Percentiles rank a stretch among this genome's conserved stretches.
Evolutionary conservation across 768 basidiomycete species (phyloP).

Genomic region (Boletus vinaceobasis): DNA sequence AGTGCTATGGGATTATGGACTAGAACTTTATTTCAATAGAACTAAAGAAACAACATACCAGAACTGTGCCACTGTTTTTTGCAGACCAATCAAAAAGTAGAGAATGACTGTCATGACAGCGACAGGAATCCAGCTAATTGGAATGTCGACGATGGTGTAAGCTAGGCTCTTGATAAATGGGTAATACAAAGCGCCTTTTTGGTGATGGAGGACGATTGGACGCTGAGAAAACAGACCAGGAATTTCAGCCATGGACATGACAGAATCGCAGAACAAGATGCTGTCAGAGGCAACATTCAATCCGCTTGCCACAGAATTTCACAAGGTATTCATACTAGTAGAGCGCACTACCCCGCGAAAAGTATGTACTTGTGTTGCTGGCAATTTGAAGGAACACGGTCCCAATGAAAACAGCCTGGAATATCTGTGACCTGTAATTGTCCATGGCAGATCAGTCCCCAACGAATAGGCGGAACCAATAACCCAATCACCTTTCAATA

Average conservation of each 20-base stretch:
- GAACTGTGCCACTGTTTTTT: constrained; percentile 17
- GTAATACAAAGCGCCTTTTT: constrained; percentile 45
- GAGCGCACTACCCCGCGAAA: constrained; percentile 69
- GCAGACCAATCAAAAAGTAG: constrained; percentile 22
- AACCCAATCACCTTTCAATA: constrained; percentile 40
- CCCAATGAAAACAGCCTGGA: constrained; percentile 22
- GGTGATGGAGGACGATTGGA: constrained; percentile 40
- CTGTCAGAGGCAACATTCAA: constrained; percentile 29
- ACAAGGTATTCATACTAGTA: constrained; percentile 55
- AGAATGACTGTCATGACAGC: constrained; percentile 7
- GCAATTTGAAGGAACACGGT: constrained; percentile 43
- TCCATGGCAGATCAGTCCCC: constrained; percentile 2
- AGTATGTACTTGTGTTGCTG: constrained; percentile 30
- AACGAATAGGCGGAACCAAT: background rate
- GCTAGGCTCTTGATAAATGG: constrained; percentile 46
- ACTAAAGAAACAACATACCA: background rate
- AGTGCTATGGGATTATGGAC: constrained; percentile 44
- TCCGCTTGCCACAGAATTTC: background rate
- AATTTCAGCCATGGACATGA: constrained; percentile 53
- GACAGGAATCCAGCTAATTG: constrained; percentile 32
- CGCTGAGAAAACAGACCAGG: constrained; percentile 44
- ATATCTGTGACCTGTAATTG: constrained; percentile 33
- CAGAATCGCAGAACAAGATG: constrained; percentile 47
- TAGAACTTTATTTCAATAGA: constrained; percentile 19
- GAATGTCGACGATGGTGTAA: constrained; percentile 43